Conservation (phyloP, 2,329 filamentous ascomycete species). For the Microsporum ferrugineum region DNA sequence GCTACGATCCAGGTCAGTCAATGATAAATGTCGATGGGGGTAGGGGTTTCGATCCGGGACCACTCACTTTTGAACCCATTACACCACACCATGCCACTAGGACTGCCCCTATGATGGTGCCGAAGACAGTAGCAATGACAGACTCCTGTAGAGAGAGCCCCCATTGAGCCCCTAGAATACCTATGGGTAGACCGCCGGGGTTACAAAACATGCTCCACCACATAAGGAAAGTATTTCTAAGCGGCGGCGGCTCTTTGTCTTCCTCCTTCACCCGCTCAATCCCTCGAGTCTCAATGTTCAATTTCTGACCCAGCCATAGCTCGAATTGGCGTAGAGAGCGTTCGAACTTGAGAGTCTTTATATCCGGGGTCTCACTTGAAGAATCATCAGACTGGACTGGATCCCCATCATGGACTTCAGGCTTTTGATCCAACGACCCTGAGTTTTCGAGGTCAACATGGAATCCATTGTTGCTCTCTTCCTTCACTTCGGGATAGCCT, state of each 20-base stretch:
- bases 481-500: neutral
- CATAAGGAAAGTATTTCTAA: slow-evolving; percentile 34
- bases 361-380: neutral
- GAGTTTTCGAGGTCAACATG: neutral
- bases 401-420: neutral
- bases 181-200: slow-evolving; percentile 30
- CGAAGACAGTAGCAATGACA: slow-evolving; percentile 31
- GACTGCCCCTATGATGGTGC: slow-evolving; percentile 31
- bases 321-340: slow-evolving; percentile 21
- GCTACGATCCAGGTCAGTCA: neutral
- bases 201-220: slow-evolving; percentile 38
- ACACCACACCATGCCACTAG: slow-evolving; percentile 31
- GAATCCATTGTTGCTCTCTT: neutral
- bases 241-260: slow-evolving; percentile 33
- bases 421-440: neutral
- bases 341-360: neutral
- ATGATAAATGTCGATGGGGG: too few species aligned
- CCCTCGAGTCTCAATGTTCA: slow-evolving; percentile 39
- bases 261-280: slow-evolving; percentile 39
- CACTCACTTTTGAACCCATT: neutral
- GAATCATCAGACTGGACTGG: neutral
- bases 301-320: slow-evolving; percentile 34
- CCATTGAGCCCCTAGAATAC: slow-evolving; percentile 39
- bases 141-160: slow-evolving; percentile 37
- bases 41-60: neutral